A percentile compares a stretch with the other conserved stretches of the same genome.
Conservation (phyloP, 208 protist species). For the Leishmania major region DNA sequence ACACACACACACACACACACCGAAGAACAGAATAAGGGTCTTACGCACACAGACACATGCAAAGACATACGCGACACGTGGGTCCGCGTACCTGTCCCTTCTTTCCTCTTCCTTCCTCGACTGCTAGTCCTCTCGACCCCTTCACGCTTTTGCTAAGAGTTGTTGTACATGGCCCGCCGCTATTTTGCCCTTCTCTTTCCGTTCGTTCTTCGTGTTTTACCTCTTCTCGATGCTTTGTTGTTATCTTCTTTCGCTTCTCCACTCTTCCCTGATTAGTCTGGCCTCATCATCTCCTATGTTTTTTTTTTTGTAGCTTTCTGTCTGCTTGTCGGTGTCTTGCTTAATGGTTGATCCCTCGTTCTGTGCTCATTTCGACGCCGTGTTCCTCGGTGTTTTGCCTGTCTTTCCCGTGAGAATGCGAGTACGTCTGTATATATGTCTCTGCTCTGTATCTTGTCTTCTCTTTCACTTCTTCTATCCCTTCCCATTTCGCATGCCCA, state of each 20-base stretch:
- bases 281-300: neutral
- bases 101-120: neutral
- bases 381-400: neutral
- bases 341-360: neutral
- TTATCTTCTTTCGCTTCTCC: neutral
- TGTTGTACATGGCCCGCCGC: neutral
- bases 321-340: neutral
- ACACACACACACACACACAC: neutral
- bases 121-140: neutral
- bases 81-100: neutral
- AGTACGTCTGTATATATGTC: constrained; percentile 1
- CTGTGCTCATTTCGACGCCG: neutral
- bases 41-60: neutral
- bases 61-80: neutral
- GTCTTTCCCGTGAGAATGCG: neutral
- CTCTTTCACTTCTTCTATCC: neutral
- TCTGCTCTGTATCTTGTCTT: neutral
- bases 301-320: neutral
- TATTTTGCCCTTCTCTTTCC: neutral
- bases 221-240: constrained; percentile 7
- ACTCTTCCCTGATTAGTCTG: neutral
- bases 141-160: neutral
- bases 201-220: constrained; percentile 1
- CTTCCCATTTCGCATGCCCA: neutral
- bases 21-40: neutral